Base-by-base conservation (phyloP, 345 rosid species). In the Cardiospermum halicacabum region DNA sequence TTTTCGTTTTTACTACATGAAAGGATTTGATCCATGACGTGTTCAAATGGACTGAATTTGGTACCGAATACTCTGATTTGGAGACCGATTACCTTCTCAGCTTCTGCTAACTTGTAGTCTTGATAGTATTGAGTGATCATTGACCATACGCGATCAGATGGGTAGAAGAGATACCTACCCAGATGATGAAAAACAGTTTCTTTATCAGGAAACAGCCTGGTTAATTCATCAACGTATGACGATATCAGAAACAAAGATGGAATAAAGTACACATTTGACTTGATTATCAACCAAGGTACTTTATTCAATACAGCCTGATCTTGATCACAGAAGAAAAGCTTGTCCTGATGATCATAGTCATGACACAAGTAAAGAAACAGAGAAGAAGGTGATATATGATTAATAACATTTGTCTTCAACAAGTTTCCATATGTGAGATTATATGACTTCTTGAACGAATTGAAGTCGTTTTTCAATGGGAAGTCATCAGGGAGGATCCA, bases 251-350 rank as follows among this genome's bases (percentile, higher is more conserved):
- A 64, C 27, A 64, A 50, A 53, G 68, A 64, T 25, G 68, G 68
- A 36, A 64, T 58, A 37, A 64, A 64, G 68, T 64, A 64, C 26
- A 64, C 36, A 64, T 64, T 64, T 37, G 68, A 37, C 27, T 64
- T 64, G 58, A 64, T 64, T 11, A 64, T 64, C 68, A 64, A 53
- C 68, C 68, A 64, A 10, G 68, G 68, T 53, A 49, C 11, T 39
- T 53, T 53, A 11, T 36, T 64, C 22, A 64, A 50, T 34, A 64
- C 21, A 53, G 11, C 27, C 53, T 64, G 68, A 10, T 64, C 59
- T 64, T 64, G 58, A 64, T 64, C 59, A n/a, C 68, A 64, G 37
- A 64, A 64, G 40, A 34, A 34, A 34, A 34, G 37, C 37, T 34
- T 34, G 37, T 34, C 37, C 5, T 34, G 37, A 34, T 34, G 37